Conservation (phyloP, 495 filamentous ascomycete genomes). For the Recurvomyces mirabilis region DNA sequence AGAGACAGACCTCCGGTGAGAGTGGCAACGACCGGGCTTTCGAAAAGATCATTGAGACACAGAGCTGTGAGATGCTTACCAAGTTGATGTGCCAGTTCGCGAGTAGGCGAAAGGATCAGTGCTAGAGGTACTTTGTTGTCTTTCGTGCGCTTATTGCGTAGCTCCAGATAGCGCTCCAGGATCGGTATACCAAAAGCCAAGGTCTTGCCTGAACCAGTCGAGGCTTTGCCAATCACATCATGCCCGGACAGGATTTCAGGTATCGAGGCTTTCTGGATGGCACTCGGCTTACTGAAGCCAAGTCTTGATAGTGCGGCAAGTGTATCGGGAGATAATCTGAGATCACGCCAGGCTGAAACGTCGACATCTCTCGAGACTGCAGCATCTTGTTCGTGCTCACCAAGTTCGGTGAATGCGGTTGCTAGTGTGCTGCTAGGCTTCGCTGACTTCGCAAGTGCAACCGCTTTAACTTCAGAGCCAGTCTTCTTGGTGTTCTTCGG, state of each 20-base stretch:
- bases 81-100: slow-evolving; percentile 89
- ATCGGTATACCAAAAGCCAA: slow-evolving; percentile 74
- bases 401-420: slow-evolving; percentile 4
- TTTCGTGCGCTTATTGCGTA: slow-evolving; percentile 25
- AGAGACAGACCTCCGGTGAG: slow-evolving; percentile 84
- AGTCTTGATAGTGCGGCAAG: slow-evolving; percentile 65
- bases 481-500: neutral
- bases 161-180: slow-evolving; percentile 33
- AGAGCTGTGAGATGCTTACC: slow-evolving; percentile 67
- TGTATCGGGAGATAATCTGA: slow-evolving; percentile 58
- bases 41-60: slow-evolving; percentile 44
- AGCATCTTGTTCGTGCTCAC: slow-evolving; percentile 28
- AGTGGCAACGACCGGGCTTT: slow-evolving; percentile 58
- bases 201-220: slow-evolving; percentile 77
- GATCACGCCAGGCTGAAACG: slow-evolving; percentile 62
- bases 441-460: slow-evolving; percentile 5
- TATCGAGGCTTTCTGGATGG: slow-evolving; percentile 67
- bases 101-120: slow-evolving; percentile 80
- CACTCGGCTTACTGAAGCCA: slow-evolving; percentile 65
- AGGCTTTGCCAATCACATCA: slow-evolving; percentile 71
- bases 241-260: slow-evolving; percentile 62
- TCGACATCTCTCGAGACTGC: too few relatives aligned
- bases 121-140: slow-evolving; percentile 49
- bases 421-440: neutral
- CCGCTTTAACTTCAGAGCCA: neutral